A percentile compares a stretch with the other conserved stretches of the same genome.
phyloP scores from a whole-genome alignment of 257 asterid genomes.

The Solanum medicagineum region DNA sequence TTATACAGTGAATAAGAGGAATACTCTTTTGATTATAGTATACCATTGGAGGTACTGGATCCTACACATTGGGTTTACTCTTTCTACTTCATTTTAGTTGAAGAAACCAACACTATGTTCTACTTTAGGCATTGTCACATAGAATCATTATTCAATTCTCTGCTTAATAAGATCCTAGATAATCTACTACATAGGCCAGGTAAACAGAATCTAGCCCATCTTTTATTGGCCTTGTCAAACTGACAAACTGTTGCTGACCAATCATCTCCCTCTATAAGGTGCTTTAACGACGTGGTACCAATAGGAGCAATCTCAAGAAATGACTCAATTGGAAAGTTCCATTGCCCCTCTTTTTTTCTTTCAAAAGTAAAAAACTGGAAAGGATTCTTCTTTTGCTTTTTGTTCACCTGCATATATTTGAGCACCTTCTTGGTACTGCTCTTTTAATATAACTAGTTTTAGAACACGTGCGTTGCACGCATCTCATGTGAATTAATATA shows the following conservation, averaged over 20 bases:
- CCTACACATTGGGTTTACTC: background rate
- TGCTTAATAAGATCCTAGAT: background rate
- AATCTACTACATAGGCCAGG: background rate
- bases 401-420: background rate
- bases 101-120: background rate
- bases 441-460: background rate
- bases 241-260: background rate
- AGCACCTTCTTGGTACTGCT: background rate
- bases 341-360: background rate
- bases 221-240: background rate
- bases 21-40: background rate
- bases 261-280: background rate
- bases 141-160: background rate
- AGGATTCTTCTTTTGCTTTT: background rate
- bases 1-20: background rate
- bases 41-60: background rate
- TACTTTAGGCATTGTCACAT: background rate
- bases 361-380: background rate
- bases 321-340: background rate
- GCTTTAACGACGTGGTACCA: background rate
- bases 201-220: background rate
- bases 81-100: background rate
- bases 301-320: background rate
- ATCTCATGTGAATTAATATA: too few relatives aligned
- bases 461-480: too few relatives aligned